Conservation (phyloP, 305 asterid genomes). For the Salvia sclarea region DNA sequence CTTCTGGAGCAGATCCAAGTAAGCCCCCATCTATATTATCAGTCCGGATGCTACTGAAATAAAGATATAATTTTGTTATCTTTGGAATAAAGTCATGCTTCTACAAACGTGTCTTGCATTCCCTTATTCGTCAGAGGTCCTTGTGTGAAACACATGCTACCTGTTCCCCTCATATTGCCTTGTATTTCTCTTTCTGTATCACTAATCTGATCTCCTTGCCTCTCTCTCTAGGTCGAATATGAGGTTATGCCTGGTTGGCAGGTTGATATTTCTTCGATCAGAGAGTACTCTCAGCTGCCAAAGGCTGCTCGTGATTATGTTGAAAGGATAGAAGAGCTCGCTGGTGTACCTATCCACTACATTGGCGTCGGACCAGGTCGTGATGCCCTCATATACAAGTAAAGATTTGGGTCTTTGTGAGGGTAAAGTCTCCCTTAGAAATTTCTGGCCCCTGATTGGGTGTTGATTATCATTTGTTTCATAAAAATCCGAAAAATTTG, state of each 20-base stretch:
- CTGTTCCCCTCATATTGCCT: background rate
- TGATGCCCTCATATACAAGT: constrained; percentile 93
- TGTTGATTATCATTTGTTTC: constrained; percentile 18
- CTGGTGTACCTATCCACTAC: constrained; percentile 85
- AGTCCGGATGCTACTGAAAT: background rate
- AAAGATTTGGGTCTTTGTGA: constrained; percentile 23
- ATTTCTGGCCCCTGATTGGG: constrained; percentile 27
- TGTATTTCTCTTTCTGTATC: no score
- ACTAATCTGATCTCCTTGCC: constrained; percentile 3
- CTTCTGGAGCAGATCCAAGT: constrained; percentile 75
- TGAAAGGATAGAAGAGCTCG: constrained; percentile 88
- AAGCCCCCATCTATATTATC: constrained; percentile 27
- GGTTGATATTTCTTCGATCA: constrained; percentile 68
- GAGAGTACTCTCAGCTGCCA: constrained; percentile 88
- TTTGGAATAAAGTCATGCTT: background rate
- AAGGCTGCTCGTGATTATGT: constrained; percentile 75
- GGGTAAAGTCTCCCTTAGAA: constrained; percentile 20
- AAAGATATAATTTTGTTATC: no score
- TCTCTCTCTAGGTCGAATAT: constrained; percentile 64
- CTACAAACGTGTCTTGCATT: background rate
- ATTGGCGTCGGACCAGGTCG: constrained; percentile 97
- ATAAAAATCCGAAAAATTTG: constrained; percentile 4
- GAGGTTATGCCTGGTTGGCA: constrained; percentile 93
- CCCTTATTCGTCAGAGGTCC: no score
- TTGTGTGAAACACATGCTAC: no score